Percentiles rank a stretch among this genome's conserved stretches.
phyloP scores from a whole-genome alignment of 345 rosid species.

The Camelina hispida region DNA sequence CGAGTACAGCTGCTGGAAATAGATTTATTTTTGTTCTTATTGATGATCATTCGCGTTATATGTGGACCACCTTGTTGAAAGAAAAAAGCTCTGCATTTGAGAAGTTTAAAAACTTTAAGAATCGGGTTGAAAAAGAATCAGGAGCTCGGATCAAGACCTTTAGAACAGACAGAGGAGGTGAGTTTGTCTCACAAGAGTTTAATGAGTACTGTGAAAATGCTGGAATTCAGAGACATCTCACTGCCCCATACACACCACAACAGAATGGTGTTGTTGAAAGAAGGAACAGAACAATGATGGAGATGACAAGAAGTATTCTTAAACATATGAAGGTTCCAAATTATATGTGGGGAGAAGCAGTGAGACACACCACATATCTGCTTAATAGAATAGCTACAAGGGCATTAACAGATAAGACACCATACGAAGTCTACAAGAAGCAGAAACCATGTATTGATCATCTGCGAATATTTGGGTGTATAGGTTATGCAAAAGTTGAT shows the following conservation, averaged over 20 bases:
- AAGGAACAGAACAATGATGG: background rate
- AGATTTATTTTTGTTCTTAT: background rate
- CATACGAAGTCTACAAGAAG: too few species aligned
- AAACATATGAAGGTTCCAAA: too few species aligned
- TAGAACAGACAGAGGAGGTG: background rate
- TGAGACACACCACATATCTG: too few species aligned
- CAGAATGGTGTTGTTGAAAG: background rate
- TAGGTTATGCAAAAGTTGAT: too few species aligned
- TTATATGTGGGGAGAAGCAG: too few species aligned
- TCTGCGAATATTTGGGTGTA: too few species aligned
- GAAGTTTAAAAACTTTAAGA: background rate
- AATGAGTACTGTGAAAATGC: accelerated
- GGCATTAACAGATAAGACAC: too few species aligned
- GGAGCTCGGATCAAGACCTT: accelerated
- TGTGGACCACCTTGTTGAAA: background rate
- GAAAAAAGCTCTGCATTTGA: background rate
- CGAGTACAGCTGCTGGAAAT: background rate
- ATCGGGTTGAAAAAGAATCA: accelerated
- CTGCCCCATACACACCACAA: background rate
- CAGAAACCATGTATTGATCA: too few species aligned
- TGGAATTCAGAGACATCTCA: background rate
- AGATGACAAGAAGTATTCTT: background rate
- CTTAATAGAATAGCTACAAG: too few species aligned
- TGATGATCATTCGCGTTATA: background rate
- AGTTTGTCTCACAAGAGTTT: background rate